Base-by-base conservation (phyloP, 1,139 yeast genomes). In the Suhomyces maxii region DNA sequence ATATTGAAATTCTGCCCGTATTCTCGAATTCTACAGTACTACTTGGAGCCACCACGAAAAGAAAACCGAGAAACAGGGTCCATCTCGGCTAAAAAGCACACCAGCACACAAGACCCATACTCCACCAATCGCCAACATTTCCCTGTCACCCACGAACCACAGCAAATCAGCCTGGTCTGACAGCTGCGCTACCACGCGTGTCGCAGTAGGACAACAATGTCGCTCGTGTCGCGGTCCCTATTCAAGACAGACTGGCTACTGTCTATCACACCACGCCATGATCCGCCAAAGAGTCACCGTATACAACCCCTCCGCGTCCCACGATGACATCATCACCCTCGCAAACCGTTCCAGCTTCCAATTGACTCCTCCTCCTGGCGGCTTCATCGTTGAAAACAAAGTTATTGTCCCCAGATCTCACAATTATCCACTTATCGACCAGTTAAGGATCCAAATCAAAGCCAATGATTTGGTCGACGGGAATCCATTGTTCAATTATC, bases 271-370 rank as follows among this genome's bases (percentile, higher is more conserved):
- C 34, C 25, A 12, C 38, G 39, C 23, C 36, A 52, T 53, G 53
- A 41, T 44, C 28, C 68, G 65, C 54, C 76, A 71, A 44, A 60
- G 77, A 55, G 57, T 65, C 26, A 69, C 77, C 12, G 50, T 70
- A 26, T 55, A 61, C 53, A 71, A 70, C 50, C 69, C 67, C 4
- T 39, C 54, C 10, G 53, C 56, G 2, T 41, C 59, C 23, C 60
- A 60, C 39, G 71, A 69, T 47, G 67, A 61, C 34, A 44, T 67
- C 8, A 58, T 71, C 11, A 36, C 46, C 5, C 18, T 36, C 26
- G 47, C 45, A 23, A 42, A 40, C 37, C 40, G 47, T 26, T 23
- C 39, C 4, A 7, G 10, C 9, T 8, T 47, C 23, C 12, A 28
- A 8, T 26, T 47, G 26, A 41, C 18, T 3, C 46, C 47, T 7